These are phyloP conservation scores for Madurella mycetomatis DNA, from an alignment of 2,329 filamentous ascomycete species.

Conservation along the genomic window DNA sequence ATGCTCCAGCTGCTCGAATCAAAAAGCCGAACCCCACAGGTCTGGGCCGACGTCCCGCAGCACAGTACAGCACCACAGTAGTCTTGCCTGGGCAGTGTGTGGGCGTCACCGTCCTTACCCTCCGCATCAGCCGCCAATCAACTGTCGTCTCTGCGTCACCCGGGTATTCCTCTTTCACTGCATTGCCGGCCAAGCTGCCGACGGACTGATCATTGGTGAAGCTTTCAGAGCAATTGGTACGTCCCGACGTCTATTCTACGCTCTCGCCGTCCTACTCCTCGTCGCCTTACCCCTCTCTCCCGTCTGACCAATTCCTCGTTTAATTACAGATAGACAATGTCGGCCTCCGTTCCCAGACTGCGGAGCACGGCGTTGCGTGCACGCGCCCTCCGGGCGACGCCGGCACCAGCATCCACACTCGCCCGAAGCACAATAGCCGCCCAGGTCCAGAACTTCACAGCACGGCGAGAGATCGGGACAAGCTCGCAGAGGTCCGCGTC, in stretches of 20 bases:
- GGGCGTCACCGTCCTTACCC: neutral
- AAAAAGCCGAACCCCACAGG: neutral
- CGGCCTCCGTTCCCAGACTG: slow-evolving; percentile 42
- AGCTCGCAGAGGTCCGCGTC: slow-evolving; percentile 39
- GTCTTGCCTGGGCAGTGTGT: too few relatives aligned
- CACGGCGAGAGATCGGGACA: neutral
- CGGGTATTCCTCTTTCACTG: neutral
- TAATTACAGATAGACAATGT: slow-evolving; percentile 37
- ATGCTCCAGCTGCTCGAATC: neutral
- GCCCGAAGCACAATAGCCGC: slow-evolving; percentile 24
- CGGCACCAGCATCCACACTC: neutral
- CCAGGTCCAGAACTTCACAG: slow-evolving; percentile 8
- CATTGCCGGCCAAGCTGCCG: neutral
- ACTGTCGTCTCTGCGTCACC: neutral
- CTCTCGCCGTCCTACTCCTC: neutral
- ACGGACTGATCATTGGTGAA: neutral
- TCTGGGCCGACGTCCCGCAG: neutral
- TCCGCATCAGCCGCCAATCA: neutral
- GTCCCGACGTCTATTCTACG: neutral
- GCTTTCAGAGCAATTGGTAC: neutral
- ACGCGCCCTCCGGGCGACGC: slow-evolving; percentile 39
- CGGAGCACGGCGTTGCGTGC: slow-evolving; percentile 40
- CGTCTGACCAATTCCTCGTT: neutral
- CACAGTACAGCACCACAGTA: too few relatives aligned
- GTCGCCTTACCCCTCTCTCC: neutral